Percentiles rank a stretch among this genome's conserved stretches.
Evolutionary conservation across 108 stramenopile genomes (phyloP).

Genomic region (Hondaea fermentalgiana): DNA sequence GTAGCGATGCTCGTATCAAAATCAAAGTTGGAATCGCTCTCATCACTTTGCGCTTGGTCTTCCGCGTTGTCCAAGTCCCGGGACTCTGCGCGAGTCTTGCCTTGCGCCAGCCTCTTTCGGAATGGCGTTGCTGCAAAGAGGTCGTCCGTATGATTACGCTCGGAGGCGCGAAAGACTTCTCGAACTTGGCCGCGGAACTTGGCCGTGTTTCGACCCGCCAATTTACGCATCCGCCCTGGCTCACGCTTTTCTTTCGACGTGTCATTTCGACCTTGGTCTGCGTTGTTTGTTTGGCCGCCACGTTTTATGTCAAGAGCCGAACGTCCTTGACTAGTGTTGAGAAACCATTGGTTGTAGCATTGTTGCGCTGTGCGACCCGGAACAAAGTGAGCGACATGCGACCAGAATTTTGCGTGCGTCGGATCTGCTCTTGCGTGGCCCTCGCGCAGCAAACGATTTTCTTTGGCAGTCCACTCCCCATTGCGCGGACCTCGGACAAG

Average conservation of each 20-base stretch:
- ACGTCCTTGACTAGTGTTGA: not conserved
- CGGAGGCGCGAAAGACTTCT: not conserved
- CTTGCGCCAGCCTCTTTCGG: not conserved
- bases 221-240: not conserved
- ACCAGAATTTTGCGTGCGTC: not conserved
- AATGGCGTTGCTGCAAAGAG: not conserved
- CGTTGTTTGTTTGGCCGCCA: not conserved
- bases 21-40: not conserved
- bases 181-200: not conserved
- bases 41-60: not conserved
- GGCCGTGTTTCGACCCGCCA: not conserved
- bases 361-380: not conserved
- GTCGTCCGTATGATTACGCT: not conserved
- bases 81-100: not conserved
- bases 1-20: constrained; percentile 1
- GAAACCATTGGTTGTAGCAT: constrained; percentile 2
- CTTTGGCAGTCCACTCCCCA: not conserved
- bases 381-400: not conserved
- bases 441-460: not conserved
- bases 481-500: not conserved
- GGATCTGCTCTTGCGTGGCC: not conserved
- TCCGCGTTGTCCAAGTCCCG: not conserved
- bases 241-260: not conserved
- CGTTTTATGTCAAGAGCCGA: not conserved
- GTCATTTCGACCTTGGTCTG: not conserved